Evolutionary conservation across 495 filamentous ascomycete genomes (phyloP), one percentile per base, ranked within the genome.

Genomic region (Lasiosphaeria ovina): DNA sequence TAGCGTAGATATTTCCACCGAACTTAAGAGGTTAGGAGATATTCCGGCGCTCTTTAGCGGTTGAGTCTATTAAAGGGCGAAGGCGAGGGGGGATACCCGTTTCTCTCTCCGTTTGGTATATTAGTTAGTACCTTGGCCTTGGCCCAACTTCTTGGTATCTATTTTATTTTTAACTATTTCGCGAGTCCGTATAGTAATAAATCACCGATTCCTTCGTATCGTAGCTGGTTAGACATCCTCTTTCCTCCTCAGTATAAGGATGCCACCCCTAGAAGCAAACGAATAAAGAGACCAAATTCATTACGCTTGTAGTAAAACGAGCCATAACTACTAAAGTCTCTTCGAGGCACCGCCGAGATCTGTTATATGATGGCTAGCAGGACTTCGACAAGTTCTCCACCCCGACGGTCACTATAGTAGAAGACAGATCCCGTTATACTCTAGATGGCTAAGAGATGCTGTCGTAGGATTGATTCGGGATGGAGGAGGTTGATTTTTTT

Each of bases 141-240:
- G 47, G 47, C n/a, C 24, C 14, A 50, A 31, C 47, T 31, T 50
- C 12, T n/a, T 50, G 16, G 6, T 17, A 7, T 31, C 47, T 50
- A 50, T 31, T 31, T 50, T 50, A 50, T 50, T n/a, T 31, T 50
- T 16, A 50, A 50, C 6, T 17, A 50, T 17, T 50, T 50, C 47
- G 47, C 47, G 47, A 50, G 47, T 8, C 24, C 24, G 7, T 17
- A 50, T 6, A n/a, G 47, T 50, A 7, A 50, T 17, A 40, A n/a
- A n/a, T n/a, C n/a, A 6, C 38, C 38, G 38, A 40, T 40, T 40
- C 38, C 38, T 40, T 40, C 12, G 38, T 40, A 12, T 12, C 12
- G 38, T 40, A 40, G 38, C 38, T 40, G 38, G 38, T 40, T 12
- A 40, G 38, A 40, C 38, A 12, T 40, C 6, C 38, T 6, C 38